phyloP scores from a whole-genome alignment of 352 stramenopile species.

The Blastocystis sp. region DNA sequence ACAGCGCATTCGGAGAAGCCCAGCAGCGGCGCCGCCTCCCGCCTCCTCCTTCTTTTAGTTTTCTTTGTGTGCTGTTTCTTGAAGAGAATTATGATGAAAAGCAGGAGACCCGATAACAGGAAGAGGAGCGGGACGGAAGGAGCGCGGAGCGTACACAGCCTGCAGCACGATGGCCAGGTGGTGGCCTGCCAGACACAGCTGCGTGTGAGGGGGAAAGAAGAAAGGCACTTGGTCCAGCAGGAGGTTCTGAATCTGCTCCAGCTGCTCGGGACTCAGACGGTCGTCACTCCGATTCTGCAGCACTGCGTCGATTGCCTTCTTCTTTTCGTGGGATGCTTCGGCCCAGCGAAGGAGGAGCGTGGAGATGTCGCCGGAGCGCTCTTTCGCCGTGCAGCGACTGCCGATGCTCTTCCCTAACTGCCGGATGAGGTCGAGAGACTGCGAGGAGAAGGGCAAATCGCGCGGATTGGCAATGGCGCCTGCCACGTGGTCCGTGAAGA shows the following conservation, averaged over 20 bases:
- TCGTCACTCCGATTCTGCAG: neutral
- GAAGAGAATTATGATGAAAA: neutral
- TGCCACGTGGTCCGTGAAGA: constrained; percentile 56
- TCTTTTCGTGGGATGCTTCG: neutral
- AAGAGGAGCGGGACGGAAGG: too few relatives aligned
- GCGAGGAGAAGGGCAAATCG: constrained; percentile 1
- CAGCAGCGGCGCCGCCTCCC: neutral
- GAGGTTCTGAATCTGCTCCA: constrained; percentile 17
- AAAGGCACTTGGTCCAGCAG: constrained; percentile 4
- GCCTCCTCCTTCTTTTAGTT: too few relatives aligned
- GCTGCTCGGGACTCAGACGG: neutral
- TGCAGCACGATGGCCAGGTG: neutral
- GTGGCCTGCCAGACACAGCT: constrained; percentile 54
- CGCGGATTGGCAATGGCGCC: constrained; percentile 27
- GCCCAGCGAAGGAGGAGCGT: neutral
- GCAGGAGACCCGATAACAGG: neutral
- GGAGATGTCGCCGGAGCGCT: neutral
- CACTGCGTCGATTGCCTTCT: constrained; percentile 1
- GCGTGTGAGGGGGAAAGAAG: neutral
- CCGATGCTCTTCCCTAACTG: neutral
- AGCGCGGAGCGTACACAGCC: neutral
- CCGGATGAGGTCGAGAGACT: neutral
- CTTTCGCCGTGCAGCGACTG: neutral
- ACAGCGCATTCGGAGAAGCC: neutral
- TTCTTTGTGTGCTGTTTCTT: neutral